Evolutionary conservation across 164 flowering plant genomes (phyloP).

Genomic region (Nymphaea thermarum): DNA sequence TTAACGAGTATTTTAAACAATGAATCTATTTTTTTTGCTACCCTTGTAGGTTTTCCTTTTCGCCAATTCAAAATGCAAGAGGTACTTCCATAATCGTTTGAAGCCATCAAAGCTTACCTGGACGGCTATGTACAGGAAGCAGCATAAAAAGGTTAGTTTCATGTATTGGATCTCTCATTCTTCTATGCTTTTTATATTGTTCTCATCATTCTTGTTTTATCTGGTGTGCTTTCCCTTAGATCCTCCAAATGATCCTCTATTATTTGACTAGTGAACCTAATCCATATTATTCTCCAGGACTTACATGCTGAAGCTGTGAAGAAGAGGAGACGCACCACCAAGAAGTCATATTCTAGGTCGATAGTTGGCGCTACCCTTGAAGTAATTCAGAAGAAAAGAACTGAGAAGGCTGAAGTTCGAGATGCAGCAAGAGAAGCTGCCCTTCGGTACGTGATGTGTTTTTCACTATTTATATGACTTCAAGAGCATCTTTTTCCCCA

Average conservation of each 20-base stretch:
- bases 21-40: neutral
- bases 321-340: conserved; percentile 38
- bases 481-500: no score
- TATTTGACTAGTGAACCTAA: neutral
- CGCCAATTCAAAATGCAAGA: conserved; percentile 73
- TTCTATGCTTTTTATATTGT: neutral
- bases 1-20: no score
- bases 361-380: conserved; percentile 44
- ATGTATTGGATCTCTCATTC: neutral
- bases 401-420: conserved; percentile 38
- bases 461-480: neutral
- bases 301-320: conserved; percentile 31
- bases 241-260: neutral
- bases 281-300: conserved; percentile 14
- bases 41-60: conserved; percentile 33
- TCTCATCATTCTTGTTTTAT: neutral
- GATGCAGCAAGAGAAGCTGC: conserved; percentile 46
- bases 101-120: conserved; percentile 81
- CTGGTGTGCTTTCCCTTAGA: neutral
- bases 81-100: conserved; percentile 73
- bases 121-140: conserved; percentile 58
- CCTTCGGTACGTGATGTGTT: conserved; percentile 19
- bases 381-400: conserved; percentile 37
- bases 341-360: conserved; percentile 40
- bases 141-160: conserved; percentile 35